Conservation (phyloP, 2,329 filamentous ascomycete genomes). For the Fusarium continuum region DNA sequence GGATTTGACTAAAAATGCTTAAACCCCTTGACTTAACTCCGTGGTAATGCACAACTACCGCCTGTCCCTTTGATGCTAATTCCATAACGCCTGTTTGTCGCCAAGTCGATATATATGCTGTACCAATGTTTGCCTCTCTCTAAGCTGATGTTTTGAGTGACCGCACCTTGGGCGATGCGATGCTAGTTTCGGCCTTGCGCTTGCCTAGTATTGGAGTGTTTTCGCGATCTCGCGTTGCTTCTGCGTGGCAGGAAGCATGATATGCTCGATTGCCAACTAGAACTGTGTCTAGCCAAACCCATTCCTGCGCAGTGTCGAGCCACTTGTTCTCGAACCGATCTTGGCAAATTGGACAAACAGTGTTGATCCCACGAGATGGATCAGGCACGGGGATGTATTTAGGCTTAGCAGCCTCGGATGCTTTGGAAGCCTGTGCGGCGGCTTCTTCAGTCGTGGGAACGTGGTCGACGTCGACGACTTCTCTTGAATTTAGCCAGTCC, state of each 20-base stretch:
- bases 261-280: constrained; percentile 82
- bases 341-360: constrained; percentile 91
- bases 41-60: constrained; percentile 27
- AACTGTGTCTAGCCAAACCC: constrained; percentile 93
- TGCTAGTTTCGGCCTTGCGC: constrained; percentile 74
- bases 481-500: constrained; percentile 91
- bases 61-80: constrained; percentile 17
- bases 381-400: constrained; percentile 87
- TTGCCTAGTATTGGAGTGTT: constrained; percentile 71
- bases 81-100: constrained; percentile 33
- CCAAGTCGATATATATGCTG: constrained; percentile 8
- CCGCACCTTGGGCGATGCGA: constrained; percentile 51
- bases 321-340: constrained; percentile 93
- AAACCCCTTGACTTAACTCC: constrained; percentile 26
- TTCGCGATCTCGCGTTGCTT: constrained; percentile 75
- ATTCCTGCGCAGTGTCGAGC: constrained; percentile 93
- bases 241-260: constrained; percentile 88
- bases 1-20: constrained; percentile 4
- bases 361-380: constrained; percentile 76
- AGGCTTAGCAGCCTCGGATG: constrained; percentile 57
- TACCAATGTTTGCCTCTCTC: not conserved
- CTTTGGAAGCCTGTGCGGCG: constrained; percentile 49
- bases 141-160: constrained; percentile 49
- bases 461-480: constrained; percentile 75
- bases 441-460: constrained; percentile 47